Evolutionary conservation across 495 filamentous ascomycete species (phyloP), one percentile per base, ranked within the genome.

Genomic region (Aspergillus ellipticus): DNA sequence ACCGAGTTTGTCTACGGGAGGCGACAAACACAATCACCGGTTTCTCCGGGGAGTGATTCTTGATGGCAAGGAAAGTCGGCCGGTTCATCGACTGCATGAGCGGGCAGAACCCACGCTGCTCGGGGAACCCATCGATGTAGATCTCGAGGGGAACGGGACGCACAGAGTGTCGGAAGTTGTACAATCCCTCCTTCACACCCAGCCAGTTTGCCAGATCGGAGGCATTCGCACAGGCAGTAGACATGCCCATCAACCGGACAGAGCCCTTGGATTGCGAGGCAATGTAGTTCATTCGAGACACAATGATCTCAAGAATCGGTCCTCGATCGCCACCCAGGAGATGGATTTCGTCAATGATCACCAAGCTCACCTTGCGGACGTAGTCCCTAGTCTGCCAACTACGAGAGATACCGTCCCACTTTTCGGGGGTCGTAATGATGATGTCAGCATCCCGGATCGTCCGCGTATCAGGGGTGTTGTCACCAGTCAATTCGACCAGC

Each of bases 1-100:
- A 74, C 29, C 94, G 85, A 1, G 94, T 99, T 72, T 99, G 94
- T 62, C 94, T 79, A 58, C 94, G 89, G 24, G 94, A 97, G 20
- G 94, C 91, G 28, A 99, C 94, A 64, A 99, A 99, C 3, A 97
- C 94, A 69, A 99, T 99, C 5, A 97, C 94, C 0, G 94, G 94
- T 66, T 97, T 97, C 24, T 91, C 87, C 0, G 94, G 94, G 9
- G 90, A 96, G 69, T 99, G 95, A 10, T 84, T 88, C 68, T 97
- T 93, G 73, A 99, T 95, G 0, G 93, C 95, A 10, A 97, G 78
- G 74, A 97, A 99, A 0, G 94, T 96, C 11, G 94, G 94, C 7
- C 95, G 83, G 59, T 99, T 99, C 94, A 99, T 99, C 0, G 89
- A 93, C 70, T 97, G 92, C 94, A 99, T 99, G 53, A 99, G 72